phyloP scores from a whole-genome alignment of 768 basidiomycete genomes.

The Collybiopsis luxurians region DNA sequence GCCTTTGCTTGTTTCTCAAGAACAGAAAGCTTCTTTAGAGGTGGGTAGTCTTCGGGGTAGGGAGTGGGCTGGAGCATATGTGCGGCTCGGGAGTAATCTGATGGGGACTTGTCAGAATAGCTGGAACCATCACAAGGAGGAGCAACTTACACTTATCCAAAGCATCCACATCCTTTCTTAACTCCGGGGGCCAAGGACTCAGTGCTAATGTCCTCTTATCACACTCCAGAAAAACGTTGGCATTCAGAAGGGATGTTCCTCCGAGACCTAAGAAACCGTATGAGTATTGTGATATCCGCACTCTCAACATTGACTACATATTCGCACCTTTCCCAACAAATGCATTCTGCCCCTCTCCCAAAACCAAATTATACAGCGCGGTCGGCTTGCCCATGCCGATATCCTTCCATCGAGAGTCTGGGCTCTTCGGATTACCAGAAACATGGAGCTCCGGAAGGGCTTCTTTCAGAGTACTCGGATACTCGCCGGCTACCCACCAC shows the following conservation, averaged over 20 bases:
- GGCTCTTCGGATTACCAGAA: slow-evolving; percentile 12
- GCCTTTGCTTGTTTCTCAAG: slow-evolving; percentile 16
- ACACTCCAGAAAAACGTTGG: slow-evolving; percentile 17
- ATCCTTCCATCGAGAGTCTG: slow-evolving; percentile 2
- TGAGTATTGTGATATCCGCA: background rate
- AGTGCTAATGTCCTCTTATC: slow-evolving; percentile 15
- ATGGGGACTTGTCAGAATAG: background rate
- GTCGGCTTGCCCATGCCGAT: slow-evolving; percentile 12
- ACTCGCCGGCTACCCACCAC: slow-evolving; percentile 19
- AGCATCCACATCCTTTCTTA: slow-evolving; percentile 9
- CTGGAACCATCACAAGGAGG: background rate
- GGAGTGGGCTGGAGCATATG: slow-evolving; percentile 15
- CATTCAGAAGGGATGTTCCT: slow-evolving; percentile 17
- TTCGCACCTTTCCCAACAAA: slow-evolving; percentile 19
- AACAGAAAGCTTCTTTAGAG: slow-evolving; percentile 12
- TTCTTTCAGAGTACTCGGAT: slow-evolving; percentile 11
- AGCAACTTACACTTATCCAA: slow-evolving; percentile 14
- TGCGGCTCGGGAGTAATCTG: slow-evolving; percentile 15
- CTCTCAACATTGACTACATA: background rate
- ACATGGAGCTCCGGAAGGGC: slow-evolving; percentile 10
- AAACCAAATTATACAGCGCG: slow-evolving; percentile 15
- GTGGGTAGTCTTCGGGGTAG: slow-evolving; percentile 15
- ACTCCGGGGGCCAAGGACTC: slow-evolving; percentile 14
- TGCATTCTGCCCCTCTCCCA: slow-evolving; percentile 18
- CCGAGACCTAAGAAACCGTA: slow-evolving; percentile 13